Base-by-base conservation (phyloP, 805 yeast genomes). In the Ogataea pignaliae region DNA sequence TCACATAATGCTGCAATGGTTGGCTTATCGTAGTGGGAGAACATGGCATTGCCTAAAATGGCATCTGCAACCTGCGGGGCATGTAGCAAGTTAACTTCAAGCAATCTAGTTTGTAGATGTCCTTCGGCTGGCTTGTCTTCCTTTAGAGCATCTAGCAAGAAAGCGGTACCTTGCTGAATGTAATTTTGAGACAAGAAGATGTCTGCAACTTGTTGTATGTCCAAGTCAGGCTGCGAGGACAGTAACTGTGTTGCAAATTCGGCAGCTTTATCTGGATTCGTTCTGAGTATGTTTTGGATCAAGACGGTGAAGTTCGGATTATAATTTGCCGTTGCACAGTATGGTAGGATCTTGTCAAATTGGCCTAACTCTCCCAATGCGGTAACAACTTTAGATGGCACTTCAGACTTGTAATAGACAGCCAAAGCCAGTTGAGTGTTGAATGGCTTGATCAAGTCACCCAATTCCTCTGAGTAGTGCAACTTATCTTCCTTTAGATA, bases 1-100 rank as follows among this genome's bases (percentile, higher is more conserved):
- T 93, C 99, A 66, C 97, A 82, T 53, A 95, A 76, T 46, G 82
- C 77, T 17, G 98, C 99, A 61, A 93, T 83, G 32, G 95, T 84
- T 56, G 95, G 89, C 57, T 88, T 85, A 66, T 93, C 99, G 66
- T 88, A 93, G 63, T 90, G 97, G 53, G 90, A 81, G 71, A 95
- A 93, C 88, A 93, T 91, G 48, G 83, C 82, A 67, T 91, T 93
- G 48, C 97, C 97, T 58, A 93, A 75, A 54, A 93, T 93, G 16
- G 99, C 99, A 68, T 93, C 99, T 36, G 99, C 99, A 45, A 93
- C 99, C 75, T 93, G 99, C 41, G 99, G 99, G 14, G 99, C 99
- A 64, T 90, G 95, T 62, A 88, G 66, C 63, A 93, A 74, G 66
- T 93, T 93, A 54, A 88, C 88, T 69, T 93, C 99, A 54, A 93